phyloP scores from a whole-genome alignment of 371 early-diverging fungal genomes.

The Rhizomucor pusillus region DNA sequence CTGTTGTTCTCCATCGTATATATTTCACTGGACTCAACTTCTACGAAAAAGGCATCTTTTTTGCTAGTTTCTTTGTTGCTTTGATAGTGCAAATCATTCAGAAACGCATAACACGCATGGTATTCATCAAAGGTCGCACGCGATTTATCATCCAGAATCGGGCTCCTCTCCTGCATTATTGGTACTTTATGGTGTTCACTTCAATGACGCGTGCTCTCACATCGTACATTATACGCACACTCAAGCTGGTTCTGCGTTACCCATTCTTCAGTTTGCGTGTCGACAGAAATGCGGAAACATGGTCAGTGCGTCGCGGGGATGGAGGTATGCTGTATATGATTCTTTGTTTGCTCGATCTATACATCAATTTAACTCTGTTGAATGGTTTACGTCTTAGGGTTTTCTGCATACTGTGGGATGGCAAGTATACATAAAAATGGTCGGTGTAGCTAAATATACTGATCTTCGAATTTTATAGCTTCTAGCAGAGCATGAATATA shows the following conservation, averaged over 20 bases:
- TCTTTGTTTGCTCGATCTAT: background rate
- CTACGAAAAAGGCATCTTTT: constrained; percentile 26
- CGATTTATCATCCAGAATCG: constrained; percentile 35
- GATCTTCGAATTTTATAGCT: constrained; percentile 17
- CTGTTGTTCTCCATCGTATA: no score
- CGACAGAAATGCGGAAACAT: constrained; percentile 50
- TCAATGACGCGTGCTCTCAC: constrained; percentile 50
- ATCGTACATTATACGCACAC: constrained; percentile 42
- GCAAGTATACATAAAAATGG: constrained; percentile 15
- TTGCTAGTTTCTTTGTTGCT: constrained; percentile 46
- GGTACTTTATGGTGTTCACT: constrained; percentile 53
- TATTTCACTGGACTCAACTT: no score
- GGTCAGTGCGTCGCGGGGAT: constrained; percentile 54
- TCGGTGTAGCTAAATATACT: background rate
- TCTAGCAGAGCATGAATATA: constrained; percentile 44
- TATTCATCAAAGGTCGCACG: constrained; percentile 34
- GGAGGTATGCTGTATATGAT: constrained; percentile 23
- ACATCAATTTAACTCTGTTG: no score
- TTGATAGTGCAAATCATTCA: constrained; percentile 43
- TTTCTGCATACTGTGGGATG: constrained; percentile 50
- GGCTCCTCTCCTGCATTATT: constrained; percentile 44
- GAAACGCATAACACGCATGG: constrained; percentile 33
- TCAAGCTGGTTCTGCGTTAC: constrained; percentile 38
- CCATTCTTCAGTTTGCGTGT: constrained; percentile 47
- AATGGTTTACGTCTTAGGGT: constrained; percentile 23